phyloP scores from a whole-genome alignment of 331 rosid genomes.

The Dryas integrifolia region DNA sequence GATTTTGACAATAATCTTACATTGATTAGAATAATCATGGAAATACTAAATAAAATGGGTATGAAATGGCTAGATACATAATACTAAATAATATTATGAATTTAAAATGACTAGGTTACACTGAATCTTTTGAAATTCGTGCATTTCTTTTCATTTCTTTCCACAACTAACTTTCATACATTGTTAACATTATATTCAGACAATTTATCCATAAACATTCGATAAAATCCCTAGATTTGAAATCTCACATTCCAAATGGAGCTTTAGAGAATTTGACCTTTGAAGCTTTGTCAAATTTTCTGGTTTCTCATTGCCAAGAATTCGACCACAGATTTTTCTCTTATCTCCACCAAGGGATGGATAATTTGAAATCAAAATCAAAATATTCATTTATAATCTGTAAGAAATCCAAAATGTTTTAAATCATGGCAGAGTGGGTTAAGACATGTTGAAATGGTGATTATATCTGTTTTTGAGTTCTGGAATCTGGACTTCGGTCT shows the following conservation, averaged over 20 bases:
- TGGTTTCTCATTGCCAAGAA: slow-evolving; percentile 3
- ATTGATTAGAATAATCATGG: too few relatives aligned
- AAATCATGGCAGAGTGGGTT: neutral
- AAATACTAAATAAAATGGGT: too few relatives aligned
- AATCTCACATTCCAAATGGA: too few relatives aligned
- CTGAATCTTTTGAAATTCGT: neutral
- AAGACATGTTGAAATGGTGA: neutral
- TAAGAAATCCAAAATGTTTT: neutral
- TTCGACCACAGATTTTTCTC: neutral
- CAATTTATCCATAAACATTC: too few relatives aligned
- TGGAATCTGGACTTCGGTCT: neutral
- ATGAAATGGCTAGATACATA: too few relatives aligned
- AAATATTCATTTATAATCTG: neutral
- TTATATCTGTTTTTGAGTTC: neutral
- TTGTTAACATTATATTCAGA: too few relatives aligned
- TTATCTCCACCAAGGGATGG: neutral
- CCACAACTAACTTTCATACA: neutral
- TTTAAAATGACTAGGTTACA: too few relatives aligned
- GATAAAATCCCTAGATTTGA: too few relatives aligned
- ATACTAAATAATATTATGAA: too few relatives aligned
- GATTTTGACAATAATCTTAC: too few relatives aligned
- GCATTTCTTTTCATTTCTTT: neutral
- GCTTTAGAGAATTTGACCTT: neutral
- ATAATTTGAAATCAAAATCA: neutral
- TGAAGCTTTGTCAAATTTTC: neutral